A percentile compares a stretch with the other conserved stretches of the same genome.
Evolutionary conservation across 106 monocot genomes (phyloP).

Genomic region (Apostasia shenzhenica): DNA sequence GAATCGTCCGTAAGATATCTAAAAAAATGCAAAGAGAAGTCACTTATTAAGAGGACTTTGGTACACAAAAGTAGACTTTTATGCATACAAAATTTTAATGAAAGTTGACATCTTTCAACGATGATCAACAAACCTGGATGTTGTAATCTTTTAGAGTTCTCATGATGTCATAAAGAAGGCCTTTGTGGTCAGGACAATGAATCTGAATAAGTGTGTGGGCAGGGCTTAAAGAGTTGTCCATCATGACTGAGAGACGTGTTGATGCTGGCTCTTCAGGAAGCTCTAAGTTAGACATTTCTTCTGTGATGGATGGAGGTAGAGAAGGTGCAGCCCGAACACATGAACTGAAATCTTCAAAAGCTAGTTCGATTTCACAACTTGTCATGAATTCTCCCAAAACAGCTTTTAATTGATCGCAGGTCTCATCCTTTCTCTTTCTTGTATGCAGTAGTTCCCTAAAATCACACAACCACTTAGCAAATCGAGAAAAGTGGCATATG

Average conservation of each 20-base stretch:
- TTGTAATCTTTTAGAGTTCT: constrained; percentile 75
- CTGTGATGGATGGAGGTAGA: constrained; percentile 26
- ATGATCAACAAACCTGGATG: constrained; percentile 49
- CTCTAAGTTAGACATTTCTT: constrained; percentile 45
- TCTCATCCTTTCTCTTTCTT: constrained; percentile 51
- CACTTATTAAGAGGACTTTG: neutral
- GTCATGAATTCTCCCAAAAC: constrained; percentile 51
- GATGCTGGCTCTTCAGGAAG: constrained; percentile 27
- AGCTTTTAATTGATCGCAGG: constrained; percentile 33
- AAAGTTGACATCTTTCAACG: neutral
- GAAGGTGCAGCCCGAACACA: constrained; percentile 37
- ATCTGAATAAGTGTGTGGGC: constrained; percentile 72
- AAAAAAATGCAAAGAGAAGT: neutral
- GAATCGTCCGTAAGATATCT: constrained; percentile 81
- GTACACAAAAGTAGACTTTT: neutral
- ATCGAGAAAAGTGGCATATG: too few relatives aligned
- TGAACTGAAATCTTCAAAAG: constrained; percentile 27
- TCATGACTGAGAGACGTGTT: constrained; percentile 29
- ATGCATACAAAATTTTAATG: too few relatives aligned
- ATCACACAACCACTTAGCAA: neutral
- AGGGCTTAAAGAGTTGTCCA: constrained; percentile 68
- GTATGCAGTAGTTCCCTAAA: constrained; percentile 65
- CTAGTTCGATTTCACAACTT: constrained; percentile 54
- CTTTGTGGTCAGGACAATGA: constrained; percentile 58
- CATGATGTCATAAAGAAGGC: constrained; percentile 72